phyloP scores from a whole-genome alignment of 2,329 filamentous ascomycete genomes.

The Orbilia brochopaga region DNA sequence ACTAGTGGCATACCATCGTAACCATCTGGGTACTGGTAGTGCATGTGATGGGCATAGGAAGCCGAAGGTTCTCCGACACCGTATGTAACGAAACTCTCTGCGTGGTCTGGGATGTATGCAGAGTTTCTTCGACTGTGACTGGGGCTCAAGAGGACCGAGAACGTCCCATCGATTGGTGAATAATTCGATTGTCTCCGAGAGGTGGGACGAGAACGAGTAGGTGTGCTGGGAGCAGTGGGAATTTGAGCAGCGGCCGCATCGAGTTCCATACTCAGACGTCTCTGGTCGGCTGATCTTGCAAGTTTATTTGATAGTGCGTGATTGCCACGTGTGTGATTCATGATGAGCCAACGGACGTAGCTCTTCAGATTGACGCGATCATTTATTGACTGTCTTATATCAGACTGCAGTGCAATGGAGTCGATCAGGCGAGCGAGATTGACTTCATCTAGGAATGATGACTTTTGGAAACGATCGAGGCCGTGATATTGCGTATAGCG shows the following conservation, averaged over 20 bases:
- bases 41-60: not conserved
- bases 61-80: slow-evolving; percentile 18
- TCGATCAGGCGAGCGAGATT: slow-evolving; percentile 44
- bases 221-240: not conserved
- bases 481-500: slow-evolving; percentile 36
- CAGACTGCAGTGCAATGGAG: slow-evolving; percentile 32
- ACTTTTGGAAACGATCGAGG: slow-evolving; percentile 47
- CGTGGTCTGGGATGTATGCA: slow-evolving; percentile 31
- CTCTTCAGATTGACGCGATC: slow-evolving; percentile 43
- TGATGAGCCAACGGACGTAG: slow-evolving; percentile 48
- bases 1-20: slow-evolving; percentile 20
- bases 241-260: not conserved
- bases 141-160: slow-evolving; percentile 11
- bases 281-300: slow-evolving; percentile 27
- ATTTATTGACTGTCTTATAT: slow-evolving; percentile 38
- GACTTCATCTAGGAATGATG: slow-evolving; percentile 41
- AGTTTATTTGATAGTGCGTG: slow-evolving; percentile 45
- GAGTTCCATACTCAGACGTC: slow-evolving; percentile 26
- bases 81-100: slow-evolving; percentile 33
- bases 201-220: slow-evolving; percentile 23
- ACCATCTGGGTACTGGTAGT: slow-evolving; percentile 20
- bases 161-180: slow-evolving; percentile 25
- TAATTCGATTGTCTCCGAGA: slow-evolving; percentile 45
- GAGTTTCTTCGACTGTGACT: slow-evolving; percentile 39
- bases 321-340: slow-evolving; percentile 49